These are phyloP conservation scores for Stemphylium vesicarium DNA, from an alignment of 2,329 filamentous ascomycete genomes.

Conservation along the genomic window DNA sequence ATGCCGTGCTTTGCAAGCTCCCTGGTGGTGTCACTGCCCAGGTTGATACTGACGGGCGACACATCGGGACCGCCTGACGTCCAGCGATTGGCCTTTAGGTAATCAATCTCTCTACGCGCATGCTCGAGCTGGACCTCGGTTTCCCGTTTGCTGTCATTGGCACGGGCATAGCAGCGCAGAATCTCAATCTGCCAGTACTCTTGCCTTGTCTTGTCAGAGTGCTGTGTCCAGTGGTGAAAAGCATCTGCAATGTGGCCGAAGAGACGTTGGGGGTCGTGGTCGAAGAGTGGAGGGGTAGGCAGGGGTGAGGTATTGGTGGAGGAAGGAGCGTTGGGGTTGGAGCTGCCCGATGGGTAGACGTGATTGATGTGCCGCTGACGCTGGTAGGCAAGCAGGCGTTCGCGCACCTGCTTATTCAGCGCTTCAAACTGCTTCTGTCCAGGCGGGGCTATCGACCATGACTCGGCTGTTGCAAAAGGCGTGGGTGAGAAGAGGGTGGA, in stretches of 20 bases:
- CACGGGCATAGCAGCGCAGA: conserved; percentile 53
- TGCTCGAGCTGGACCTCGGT: conserved; percentile 48
- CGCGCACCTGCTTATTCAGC: conserved; percentile 69
- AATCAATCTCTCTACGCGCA: conserved; percentile 51
- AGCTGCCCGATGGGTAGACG: conserved; percentile 33
- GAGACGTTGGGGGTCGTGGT: conserved; percentile 72
- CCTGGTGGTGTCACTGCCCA: conserved; percentile 47
- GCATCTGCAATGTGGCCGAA: conserved; percentile 77
- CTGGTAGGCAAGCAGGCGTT: conserved; percentile 62
- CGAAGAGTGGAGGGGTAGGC: conserved; percentile 48
- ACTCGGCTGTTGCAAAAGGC: conserved; percentile 76
- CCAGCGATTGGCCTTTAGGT: conserved; percentile 46
- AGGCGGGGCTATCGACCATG: conserved; percentile 82
- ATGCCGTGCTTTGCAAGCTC: conserved; percentile 48
- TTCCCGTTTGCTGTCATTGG: conserved; percentile 47
- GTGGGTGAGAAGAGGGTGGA: conserved; percentile 82
- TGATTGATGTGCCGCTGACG: conserved; percentile 45
- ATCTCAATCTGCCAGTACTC: conserved; percentile 57
- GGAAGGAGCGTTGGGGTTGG: conserved; percentile 35
- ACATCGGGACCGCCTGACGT: conserved; percentile 34
- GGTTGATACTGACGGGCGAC: conserved; percentile 45
- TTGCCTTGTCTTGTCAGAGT: conserved; percentile 58
- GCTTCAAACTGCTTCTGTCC: conserved; percentile 75
- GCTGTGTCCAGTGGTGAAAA: conserved; percentile 75
- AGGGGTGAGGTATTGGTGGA: conserved; percentile 41